Evolutionary conservation across 1,139 yeast species (phyloP).

Genomic region (Keqinozyma sinolaborantium): DNA sequence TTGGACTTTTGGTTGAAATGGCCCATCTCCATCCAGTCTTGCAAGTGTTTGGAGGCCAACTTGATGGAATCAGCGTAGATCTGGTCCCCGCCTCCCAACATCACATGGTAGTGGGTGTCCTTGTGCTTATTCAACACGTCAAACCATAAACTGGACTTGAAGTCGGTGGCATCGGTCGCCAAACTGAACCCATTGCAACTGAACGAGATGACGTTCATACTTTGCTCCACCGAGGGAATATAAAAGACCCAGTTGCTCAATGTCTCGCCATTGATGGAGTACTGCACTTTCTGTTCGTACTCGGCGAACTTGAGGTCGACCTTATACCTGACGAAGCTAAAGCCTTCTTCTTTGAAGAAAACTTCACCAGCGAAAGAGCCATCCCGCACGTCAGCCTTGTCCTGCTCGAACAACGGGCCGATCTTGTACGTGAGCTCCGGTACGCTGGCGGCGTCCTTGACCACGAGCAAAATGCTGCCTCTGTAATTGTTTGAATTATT

Average conservation of each 20-base stretch:
- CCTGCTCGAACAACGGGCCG: conserved; percentile 28
- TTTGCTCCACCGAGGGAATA: conserved; percentile 53
- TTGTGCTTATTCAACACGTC: conserved; percentile 72
- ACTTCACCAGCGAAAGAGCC: conserved; percentile 47
- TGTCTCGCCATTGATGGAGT: conserved; percentile 46
- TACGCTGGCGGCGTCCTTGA: conserved; percentile 33
- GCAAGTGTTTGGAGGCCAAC: conserved; percentile 48
- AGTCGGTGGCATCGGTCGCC: conserved; percentile 61
- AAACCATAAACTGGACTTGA: conserved; percentile 77
- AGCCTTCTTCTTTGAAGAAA: conserved; percentile 45
- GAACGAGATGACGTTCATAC: conserved; percentile 77
- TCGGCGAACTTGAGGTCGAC: conserved; percentile 44
- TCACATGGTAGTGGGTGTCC: conserved; percentile 72
- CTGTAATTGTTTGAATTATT: conserved; percentile 48
- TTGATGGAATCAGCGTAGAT: conserved; percentile 84
- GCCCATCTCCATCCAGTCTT: conserved; percentile 60
- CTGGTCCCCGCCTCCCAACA: conserved; percentile 98
- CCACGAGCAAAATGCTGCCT: conserved; percentile 62
- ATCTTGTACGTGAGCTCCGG: conserved; percentile 38
- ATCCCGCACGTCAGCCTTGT: conserved; percentile 9
- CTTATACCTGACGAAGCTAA: conserved; percentile 60
- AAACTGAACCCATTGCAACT: conserved; percentile 94
- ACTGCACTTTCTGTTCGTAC: conserved; percentile 59
- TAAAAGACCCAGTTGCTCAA: conserved; percentile 47
- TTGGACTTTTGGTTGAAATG: conserved; percentile 46